Conservation (phyloP, 768 basidiomycete species). For the Dictyophora rubrovolvata region DNA sequence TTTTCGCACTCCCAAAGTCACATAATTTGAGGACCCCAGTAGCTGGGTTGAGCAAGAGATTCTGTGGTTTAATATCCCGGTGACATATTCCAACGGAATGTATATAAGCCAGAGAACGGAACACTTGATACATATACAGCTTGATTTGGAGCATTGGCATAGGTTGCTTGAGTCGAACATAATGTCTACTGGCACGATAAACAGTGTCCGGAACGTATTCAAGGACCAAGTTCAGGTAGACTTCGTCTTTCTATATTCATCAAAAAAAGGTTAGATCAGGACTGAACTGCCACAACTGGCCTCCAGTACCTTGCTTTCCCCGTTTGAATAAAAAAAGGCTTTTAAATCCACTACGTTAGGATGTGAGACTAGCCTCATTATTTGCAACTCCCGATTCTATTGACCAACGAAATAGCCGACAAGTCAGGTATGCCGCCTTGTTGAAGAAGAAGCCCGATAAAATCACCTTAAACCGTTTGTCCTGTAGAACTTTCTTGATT, state of each 20-base stretch:
- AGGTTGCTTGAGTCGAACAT: conserved; percentile 98
- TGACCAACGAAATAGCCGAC: neutral
- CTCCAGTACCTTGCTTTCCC: conserved; percentile 74
- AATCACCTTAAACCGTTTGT: conserved; percentile 98
- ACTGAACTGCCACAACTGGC: conserved; percentile 11
- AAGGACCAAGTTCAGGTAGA: conserved; percentile 97
- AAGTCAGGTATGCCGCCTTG: conserved; percentile 3
- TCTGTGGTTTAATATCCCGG: conserved; percentile 99
- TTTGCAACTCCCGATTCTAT: conserved; percentile 98
- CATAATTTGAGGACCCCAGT: conserved; percentile 96
- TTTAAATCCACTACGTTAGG: conserved; percentile 97
- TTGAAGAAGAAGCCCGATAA: conserved; percentile 1
- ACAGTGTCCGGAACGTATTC: conserved; percentile 99
- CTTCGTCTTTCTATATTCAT: conserved; percentile 84
- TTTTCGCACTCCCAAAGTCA: conserved; percentile 99
- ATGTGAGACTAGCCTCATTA: conserved; percentile 94
- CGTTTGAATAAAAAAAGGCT: conserved; percentile 98
- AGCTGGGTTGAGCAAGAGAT: conserved; percentile 91
- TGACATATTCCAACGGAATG: conserved; percentile 99
- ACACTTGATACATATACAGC: conserved; percentile 98
- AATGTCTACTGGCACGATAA: conserved; percentile 96
- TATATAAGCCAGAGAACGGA: conserved; percentile 97
- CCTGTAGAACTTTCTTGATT: conserved; percentile 99
- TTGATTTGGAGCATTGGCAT: conserved; percentile 99
- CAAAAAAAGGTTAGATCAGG: conserved; percentile 2